Evolutionary conservation across 306 rosid genomes (phyloP), one percentile per base, ranked within the genome.

Genomic region (Cicer arietinum): DNA sequence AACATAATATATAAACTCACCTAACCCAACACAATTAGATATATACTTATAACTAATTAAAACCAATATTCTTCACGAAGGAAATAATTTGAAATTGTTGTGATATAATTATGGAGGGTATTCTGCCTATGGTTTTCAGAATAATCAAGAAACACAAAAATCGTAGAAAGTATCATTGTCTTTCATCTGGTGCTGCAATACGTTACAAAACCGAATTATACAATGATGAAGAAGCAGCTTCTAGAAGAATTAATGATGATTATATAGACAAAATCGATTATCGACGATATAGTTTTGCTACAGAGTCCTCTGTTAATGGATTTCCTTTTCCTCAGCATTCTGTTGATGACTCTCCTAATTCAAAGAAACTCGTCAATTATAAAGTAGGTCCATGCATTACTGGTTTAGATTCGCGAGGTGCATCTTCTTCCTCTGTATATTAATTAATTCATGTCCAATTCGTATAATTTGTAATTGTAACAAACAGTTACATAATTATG

Each of bases 61-160:
- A 3, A n/a, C 12, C n/a, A 13, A 12, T 35, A 7, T 61, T 39
- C 10, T 60, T 35, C 20, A 35, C 2, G 16, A 22, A 58, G 41
- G n/a, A 59, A 6, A 35, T 0, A 37, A 12, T 8, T 25, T 25
- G 35, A 25, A 25, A 3, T 25, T 25, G 6, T 25, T 6, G 1
- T 25, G 10, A 47, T 8, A 14, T 66, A 8, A 4, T 54, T 41
- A 84, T 85, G 88, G 88, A 85, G 73, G 88, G 88, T 75, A 81
- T 85, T 58, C 57, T 85, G 16, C 88, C 88, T 58, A 7, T 81
- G 66, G 61, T 85, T 66, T 78, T 13, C 11, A 81, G 52, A 60
- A 83, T 78, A 65, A 81, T 85, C 62, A 85, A 66, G 77, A 85
- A 70, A 13, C 81, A 6, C 70, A 81, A n/a, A 59, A 74, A 47